Percentiles rank a stretch among this genome's conserved stretches.
These are phyloP conservation scores for Dionaea muscipula DNA, from an alignment of 179 eudicot genomes.

Conservation along the genomic window DNA sequence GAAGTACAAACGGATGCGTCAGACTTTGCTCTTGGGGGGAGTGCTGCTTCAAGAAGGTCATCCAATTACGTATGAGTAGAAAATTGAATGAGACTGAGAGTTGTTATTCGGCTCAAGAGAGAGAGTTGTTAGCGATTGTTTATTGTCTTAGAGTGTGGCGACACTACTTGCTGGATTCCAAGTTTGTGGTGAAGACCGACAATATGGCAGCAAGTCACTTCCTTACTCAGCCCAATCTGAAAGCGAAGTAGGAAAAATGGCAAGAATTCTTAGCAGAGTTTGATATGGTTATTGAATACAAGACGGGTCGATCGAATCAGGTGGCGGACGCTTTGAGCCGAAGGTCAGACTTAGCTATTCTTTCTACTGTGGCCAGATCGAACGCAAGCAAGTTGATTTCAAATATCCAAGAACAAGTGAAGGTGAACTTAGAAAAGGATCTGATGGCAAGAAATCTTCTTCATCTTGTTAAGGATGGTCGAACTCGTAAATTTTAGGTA, in stretches of 20 bases:
- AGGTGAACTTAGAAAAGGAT: too few relatives aligned
- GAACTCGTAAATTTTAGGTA: too few relatives aligned
- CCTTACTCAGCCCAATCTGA: not conserved
- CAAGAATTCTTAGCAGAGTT: conserved; percentile 9
- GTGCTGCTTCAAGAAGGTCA: conserved; percentile 1
- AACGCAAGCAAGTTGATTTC: too few relatives aligned
- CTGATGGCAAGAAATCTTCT: too few relatives aligned
- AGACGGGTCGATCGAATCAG: not conserved
- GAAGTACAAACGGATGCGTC: conserved; percentile 9
- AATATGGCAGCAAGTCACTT: conserved; percentile 7
- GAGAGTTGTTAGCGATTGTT: conserved; percentile 1
- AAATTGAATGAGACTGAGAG: not conserved
- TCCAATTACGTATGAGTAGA: conserved; percentile 1
- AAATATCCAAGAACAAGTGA: too few relatives aligned
- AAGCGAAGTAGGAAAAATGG: conserved; percentile 3
- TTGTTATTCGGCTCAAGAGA: not conserved
- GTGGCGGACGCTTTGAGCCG: conserved; percentile 1
- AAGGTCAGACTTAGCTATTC: not conserved
- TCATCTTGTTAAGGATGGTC: too few relatives aligned
- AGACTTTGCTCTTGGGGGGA: not conserved
- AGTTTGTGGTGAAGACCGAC: not conserved
- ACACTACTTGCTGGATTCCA: not conserved
- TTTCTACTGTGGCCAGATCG: too few relatives aligned
- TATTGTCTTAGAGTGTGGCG: not conserved
- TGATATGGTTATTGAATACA: conserved; percentile 7